These are phyloP conservation scores for Mallotus nudiflorus DNA, from an alignment of 345 rosid genomes.

Conservation along the genomic window DNA sequence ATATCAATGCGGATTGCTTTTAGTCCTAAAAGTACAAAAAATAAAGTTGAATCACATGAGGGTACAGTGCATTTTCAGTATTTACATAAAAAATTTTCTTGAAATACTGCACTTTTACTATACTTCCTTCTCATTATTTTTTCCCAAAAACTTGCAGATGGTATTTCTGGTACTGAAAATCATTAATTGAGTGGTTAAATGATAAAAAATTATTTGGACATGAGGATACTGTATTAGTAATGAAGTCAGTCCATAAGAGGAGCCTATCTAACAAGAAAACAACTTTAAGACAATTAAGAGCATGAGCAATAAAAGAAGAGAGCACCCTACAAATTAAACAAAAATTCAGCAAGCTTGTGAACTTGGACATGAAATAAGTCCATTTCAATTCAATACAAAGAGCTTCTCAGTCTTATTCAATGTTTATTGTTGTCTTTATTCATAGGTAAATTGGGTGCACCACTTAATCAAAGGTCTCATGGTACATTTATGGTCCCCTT, in stretches of 20 bases:
- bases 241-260: too few relatives aligned
- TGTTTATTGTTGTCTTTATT: constrained; percentile 9
- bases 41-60: constrained; percentile 33
- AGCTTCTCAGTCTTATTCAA: not conserved
- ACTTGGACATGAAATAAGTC: not conserved
- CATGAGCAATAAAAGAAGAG: not conserved
- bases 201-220: too few relatives aligned
- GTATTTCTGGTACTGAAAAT: too few relatives aligned
- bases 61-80: constrained; percentile 16
- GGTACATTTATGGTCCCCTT: constrained; percentile 7
- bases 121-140: too few relatives aligned
- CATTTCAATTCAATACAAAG: not conserved
- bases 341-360: constrained; percentile 18
- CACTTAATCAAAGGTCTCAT: constrained; percentile 3
- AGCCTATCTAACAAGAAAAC: too few relatives aligned
- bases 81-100: not conserved
- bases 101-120: not conserved
- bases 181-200: too few relatives aligned
- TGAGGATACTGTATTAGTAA: too few relatives aligned
- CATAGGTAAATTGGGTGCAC: not conserved
- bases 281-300: too few relatives aligned
- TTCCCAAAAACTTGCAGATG: too few relatives aligned
- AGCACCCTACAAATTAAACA: not conserved
- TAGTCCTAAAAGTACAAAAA: constrained; percentile 16
- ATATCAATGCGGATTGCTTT: constrained; percentile 32